Evolutionary conservation across 2,329 filamentous ascomycete species (phyloP), one percentile per base, ranked within the genome.

Genomic region (Hypomyces perniciosus): DNA sequence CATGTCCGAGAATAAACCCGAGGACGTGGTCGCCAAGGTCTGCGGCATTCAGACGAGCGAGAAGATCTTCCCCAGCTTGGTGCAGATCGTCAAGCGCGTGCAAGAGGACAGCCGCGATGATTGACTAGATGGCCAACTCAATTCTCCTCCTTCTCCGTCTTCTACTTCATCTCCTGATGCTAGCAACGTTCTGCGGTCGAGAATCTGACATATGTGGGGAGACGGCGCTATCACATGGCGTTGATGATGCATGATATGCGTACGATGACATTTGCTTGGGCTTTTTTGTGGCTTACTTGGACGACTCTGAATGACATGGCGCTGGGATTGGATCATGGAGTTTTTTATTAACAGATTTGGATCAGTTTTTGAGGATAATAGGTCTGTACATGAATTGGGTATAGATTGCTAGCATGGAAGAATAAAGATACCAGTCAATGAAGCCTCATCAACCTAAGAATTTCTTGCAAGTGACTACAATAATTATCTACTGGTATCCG

Each of bases 51-150:
- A 90, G 61, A 72, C 82, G 53, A 75, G 70, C 27, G 88, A 97
- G 66, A 86, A 88, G 65, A 79, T 97, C 51, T 95, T 85, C 72
- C 72, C 80, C 52, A 79, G 84, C 64, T 80, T 96, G 33, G 79
- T 90, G 43, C 77, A 86, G 62, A 76, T 92, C 52, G 90, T 97
- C 52, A 80, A 86, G 73, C 88, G 85, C 68, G 91, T 97, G 30
- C 90, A 96, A 72, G 77, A 73, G n/a, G 79, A 82, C 59, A 69
- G 70, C 55, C 62, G 58, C 10, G 68, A 75, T 52, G 73, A 76
- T 52, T 77, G 71, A 74, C 62, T 64, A 12, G 5, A 51, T 41
- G 53, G 51, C 26, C 39, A 31, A 10, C 20, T 28, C 5, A 35
- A 35, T 35, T 44, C 37, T 27, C 40, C 28, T 43, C 20, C 7